These are phyloP conservation scores for Arthrobotrys sinensis DNA, from an alignment of 2,329 filamentous ascomycete genomes.

Conservation along the genomic window DNA sequence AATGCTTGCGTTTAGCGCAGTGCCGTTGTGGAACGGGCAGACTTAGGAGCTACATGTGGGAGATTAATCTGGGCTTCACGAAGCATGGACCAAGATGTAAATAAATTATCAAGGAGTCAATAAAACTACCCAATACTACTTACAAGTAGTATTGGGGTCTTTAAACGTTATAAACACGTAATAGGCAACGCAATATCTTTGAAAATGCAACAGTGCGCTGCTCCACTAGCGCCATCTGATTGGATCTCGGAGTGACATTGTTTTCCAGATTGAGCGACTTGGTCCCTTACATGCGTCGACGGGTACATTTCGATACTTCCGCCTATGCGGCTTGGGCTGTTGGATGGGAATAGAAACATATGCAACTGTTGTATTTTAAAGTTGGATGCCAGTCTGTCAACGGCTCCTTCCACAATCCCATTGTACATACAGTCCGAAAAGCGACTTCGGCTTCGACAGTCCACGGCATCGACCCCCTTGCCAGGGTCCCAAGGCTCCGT, in stretches of 20 bases:
- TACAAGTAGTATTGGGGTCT: too few relatives aligned
- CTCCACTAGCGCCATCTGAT: not conserved
- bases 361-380: constrained; percentile 6
- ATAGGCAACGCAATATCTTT: not conserved
- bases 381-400: constrained; percentile 25
- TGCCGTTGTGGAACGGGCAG: constrained; percentile 56
- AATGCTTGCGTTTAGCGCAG: constrained; percentile 39
- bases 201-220: constrained; percentile 15
- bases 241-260: not conserved
- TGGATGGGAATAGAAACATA: constrained; percentile 11
- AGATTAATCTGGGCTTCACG: not conserved
- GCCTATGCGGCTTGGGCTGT: not conserved
- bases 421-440: constrained; percentile 1
- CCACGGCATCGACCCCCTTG: not conserved
- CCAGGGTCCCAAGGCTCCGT: constrained; percentile 15
- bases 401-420: not conserved
- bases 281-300: constrained; percentile 18
- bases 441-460: not conserved
- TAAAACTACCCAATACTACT: too few relatives aligned
- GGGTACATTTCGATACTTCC: constrained; percentile 10
- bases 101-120: too few relatives aligned
- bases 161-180: too few relatives aligned
- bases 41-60: constrained; percentile 20
- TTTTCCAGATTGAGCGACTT: constrained; percentile 16
- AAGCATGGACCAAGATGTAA: too few relatives aligned